These are phyloP conservation scores for Myriosclerotinia curreyana DNA, from an alignment of 2,329 filamentous ascomycete species.

Conservation along the genomic window DNA sequence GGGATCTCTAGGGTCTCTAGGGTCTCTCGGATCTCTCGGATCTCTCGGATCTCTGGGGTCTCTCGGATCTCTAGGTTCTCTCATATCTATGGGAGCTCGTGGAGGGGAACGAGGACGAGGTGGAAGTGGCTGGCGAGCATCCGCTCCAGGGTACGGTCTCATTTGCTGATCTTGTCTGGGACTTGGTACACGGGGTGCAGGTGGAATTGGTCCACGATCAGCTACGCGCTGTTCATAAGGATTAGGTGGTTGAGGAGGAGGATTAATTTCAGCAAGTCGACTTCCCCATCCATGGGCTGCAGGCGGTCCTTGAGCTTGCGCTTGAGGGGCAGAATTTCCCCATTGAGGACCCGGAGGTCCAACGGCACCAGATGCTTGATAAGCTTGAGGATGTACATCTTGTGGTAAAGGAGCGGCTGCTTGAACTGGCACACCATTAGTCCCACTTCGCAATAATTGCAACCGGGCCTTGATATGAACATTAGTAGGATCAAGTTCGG, in stretches of 20 bases:
- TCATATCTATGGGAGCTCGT: constrained; percentile 9
- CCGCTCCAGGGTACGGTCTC: constrained; percentile 64
- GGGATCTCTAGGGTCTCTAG: constrained; percentile 29
- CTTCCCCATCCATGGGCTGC: constrained; percentile 54
- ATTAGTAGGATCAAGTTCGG: constrained; percentile 88
- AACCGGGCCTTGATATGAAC: constrained; percentile 95
- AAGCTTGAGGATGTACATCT: constrained; percentile 93
- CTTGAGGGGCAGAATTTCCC: constrained; percentile 72
- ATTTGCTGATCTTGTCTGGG: constrained; percentile 70
- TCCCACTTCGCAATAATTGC: constrained; percentile 79
- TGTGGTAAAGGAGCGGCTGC: constrained; percentile 82
- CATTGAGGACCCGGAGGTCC: constrained; percentile 86
- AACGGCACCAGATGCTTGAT: constrained; percentile 77
- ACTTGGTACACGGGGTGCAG: constrained; percentile 63
- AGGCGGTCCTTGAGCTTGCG: constrained; percentile 50
- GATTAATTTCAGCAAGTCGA: constrained; percentile 75
- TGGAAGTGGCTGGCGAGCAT: constrained; percentile 51
- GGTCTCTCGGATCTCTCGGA: constrained; percentile 38
- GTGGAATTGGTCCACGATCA: constrained; percentile 64
- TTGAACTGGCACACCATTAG: constrained; percentile 67
- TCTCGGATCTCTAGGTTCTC: constrained; percentile 5
- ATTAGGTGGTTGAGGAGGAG: constrained; percentile 71
- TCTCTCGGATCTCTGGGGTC: constrained; percentile 14
- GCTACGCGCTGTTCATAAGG: constrained; percentile 78
- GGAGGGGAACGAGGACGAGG: constrained; percentile 57